Conservation (phyloP, 2,329 filamentous ascomycete genomes). For the Amauroascus verrucosus region DNA sequence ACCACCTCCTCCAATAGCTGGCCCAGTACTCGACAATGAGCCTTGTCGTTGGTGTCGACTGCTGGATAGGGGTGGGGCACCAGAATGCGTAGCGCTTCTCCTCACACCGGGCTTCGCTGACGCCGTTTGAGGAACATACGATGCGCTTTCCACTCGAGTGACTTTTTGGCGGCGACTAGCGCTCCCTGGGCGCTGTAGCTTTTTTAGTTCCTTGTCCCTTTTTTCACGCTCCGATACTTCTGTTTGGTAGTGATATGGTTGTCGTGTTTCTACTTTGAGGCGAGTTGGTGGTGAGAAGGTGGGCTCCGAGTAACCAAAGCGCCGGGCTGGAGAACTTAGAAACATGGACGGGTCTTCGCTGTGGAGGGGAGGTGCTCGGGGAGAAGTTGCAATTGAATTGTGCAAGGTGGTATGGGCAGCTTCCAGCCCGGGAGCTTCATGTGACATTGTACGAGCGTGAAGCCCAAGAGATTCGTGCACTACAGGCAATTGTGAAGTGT, state of each 20-base stretch:
- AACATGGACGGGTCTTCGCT: conserved; percentile 40
- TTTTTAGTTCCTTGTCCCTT: conserved; percentile 22
- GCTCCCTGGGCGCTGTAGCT: conserved; percentile 28
- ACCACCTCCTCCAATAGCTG: conserved; percentile 26
- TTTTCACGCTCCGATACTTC: conserved; percentile 38
- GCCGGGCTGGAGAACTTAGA: conserved; percentile 39
- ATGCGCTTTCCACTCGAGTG: conserved; percentile 24
- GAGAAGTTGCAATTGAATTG: conserved; percentile 30
- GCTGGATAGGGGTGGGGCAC: conserved; percentile 21
- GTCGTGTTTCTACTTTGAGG: conserved; percentile 24
- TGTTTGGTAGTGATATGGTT: conserved; percentile 41
- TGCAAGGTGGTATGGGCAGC: background rate
- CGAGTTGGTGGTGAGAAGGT: conserved; percentile 13
- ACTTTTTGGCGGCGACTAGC: conserved; percentile 22
- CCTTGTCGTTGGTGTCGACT: conserved; percentile 24
- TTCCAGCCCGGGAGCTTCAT: background rate
- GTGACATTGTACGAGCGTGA: background rate
- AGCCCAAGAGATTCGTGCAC: conserved; percentile 27
- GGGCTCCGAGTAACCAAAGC: conserved; percentile 35
- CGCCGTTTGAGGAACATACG: conserved; percentile 20
- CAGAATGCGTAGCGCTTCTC: conserved; percentile 34
- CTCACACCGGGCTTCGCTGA: conserved; percentile 29
- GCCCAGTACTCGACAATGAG: conserved; percentile 20
- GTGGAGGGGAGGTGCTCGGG: conserved; percentile 27
- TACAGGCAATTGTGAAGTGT: conserved; percentile 23